phyloP scores from a whole-genome alignment of 2,329 filamentous ascomycete species.

The Fusarium multiceps region DNA sequence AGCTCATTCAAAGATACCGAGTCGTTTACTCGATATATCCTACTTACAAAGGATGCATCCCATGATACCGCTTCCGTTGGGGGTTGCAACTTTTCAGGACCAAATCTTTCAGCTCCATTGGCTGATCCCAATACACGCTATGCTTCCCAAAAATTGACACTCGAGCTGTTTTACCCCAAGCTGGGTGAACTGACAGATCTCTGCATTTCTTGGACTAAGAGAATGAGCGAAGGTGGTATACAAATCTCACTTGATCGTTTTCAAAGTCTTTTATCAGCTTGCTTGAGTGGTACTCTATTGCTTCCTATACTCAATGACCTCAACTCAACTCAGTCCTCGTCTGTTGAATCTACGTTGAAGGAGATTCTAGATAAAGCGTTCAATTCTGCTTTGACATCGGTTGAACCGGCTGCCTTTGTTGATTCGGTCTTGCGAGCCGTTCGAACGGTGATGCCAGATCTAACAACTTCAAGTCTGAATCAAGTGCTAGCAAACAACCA shows the following conservation, averaged over 20 bases:
- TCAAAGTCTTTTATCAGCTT: conserved; percentile 63
- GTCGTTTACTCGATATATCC: conserved; percentile 63
- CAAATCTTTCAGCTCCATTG: conserved; percentile 29
- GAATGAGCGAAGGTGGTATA: conserved; percentile 56
- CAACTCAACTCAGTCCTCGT: conserved; percentile 61
- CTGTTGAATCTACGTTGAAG: conserved; percentile 59
- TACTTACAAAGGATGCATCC: conserved; percentile 58
- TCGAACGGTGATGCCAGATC: conserved; percentile 59
- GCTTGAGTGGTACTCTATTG: conserved; percentile 58
- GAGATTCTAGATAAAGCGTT: conserved; percentile 56
- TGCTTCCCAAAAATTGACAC: conserved; percentile 61
- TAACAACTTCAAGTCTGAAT: conserved; percentile 54
- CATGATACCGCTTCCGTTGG: background rate
- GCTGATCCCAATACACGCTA: conserved; percentile 51
- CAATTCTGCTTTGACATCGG: conserved; percentile 54
- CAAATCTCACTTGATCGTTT: conserved; percentile 65
- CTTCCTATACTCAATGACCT: conserved; percentile 60
- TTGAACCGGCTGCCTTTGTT: conserved; percentile 59
- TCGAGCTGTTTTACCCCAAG: conserved; percentile 66
- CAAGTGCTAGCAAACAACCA: conserved; percentile 53
- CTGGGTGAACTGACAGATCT: conserved; percentile 61
- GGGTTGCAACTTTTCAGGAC: conserved; percentile 7
- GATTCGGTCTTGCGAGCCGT: conserved; percentile 60
- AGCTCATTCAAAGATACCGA: conserved; percentile 57
- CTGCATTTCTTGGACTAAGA: conserved; percentile 60